phyloP scores from a whole-genome alignment of 768 basidiomycete genomes.

The Trametes punicea region DNA sequence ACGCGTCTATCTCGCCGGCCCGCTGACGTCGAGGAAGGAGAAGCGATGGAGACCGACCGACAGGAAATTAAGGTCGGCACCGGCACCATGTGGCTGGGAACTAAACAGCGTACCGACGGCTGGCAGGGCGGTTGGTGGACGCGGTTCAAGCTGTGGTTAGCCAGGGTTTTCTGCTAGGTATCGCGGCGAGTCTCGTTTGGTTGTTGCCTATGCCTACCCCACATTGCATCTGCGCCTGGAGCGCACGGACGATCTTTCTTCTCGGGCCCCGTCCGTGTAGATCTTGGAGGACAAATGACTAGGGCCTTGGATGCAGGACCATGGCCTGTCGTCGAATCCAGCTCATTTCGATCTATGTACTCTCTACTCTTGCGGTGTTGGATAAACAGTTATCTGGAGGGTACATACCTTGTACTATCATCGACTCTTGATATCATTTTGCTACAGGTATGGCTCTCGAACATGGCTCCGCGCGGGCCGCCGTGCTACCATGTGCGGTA shows the following conservation, averaged over 20 bases:
- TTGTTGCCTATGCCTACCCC: background rate
- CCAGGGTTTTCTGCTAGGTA: constrained; percentile 65
- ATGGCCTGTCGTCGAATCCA: background rate
- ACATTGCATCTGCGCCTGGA: constrained; percentile 4
- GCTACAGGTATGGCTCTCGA: constrained; percentile 13
- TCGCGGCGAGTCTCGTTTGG: background rate
- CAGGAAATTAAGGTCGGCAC: constrained; percentile 72
- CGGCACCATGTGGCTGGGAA: constrained; percentile 78
- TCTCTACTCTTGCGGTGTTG: background rate
- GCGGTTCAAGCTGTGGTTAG: constrained; percentile 76
- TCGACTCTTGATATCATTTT: constrained; percentile 16
- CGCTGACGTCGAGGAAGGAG: constrained; percentile 69
- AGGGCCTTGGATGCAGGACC: constrained; percentile 5
- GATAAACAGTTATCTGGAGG: background rate
- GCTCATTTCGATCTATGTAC: background rate
- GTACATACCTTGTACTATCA: constrained; percentile 22
- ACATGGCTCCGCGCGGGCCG: background rate
- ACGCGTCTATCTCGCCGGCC: constrained; percentile 33
- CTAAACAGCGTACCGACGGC: constrained; percentile 53
- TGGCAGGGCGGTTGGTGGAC: constrained; percentile 83
- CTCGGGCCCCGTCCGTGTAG: constrained; percentile 4
- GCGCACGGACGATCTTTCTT: constrained; percentile 7
- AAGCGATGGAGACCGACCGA: constrained; percentile 50
- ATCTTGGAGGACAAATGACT: constrained; percentile 7
- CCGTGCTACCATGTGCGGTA: background rate